These are phyloP conservation scores for Alisma plantagoaquatica DNA, from an alignment of 106 monocot genomes.

Conservation along the genomic window DNA sequence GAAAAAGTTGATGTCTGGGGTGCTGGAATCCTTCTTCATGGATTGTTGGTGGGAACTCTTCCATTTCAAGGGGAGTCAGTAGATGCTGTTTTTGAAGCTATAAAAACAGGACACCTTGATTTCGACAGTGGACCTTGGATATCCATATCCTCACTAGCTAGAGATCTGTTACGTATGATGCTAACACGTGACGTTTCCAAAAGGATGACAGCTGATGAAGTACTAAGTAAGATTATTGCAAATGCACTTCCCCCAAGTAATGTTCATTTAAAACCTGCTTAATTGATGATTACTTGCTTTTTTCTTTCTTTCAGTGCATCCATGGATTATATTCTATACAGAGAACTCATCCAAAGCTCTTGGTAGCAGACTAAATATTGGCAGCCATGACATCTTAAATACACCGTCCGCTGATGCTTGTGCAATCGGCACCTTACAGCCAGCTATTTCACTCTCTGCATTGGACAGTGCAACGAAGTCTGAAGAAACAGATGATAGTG, in stretches of 20 bases:
- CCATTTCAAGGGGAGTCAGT: constrained; percentile 67
- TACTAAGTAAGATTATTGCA: constrained; percentile 34
- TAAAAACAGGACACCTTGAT: constrained; percentile 66
- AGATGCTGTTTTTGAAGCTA: constrained; percentile 75
- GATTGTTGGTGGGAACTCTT: constrained; percentile 58
- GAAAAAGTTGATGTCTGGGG: constrained; percentile 93
- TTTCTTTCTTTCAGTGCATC: constrained; percentile 50
- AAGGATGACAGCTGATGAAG: constrained; percentile 69
- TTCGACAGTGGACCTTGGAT: constrained; percentile 47
- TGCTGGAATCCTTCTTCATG: constrained; percentile 88
- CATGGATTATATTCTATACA: constrained; percentile 79
- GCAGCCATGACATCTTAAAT: constrained; percentile 1
- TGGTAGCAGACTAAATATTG: constrained; percentile 10
- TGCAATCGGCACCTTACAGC: background rate
- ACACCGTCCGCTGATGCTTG: background rate
- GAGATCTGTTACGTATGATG: constrained; percentile 60
- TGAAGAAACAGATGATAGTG: constrained; percentile 36
- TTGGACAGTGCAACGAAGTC: constrained; percentile 28
- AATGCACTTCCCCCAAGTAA: background rate
- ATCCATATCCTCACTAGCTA: constrained; percentile 56
- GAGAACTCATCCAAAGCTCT: constrained; percentile 28
- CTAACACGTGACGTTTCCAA: constrained; percentile 58
- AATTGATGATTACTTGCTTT: constrained; percentile 1
- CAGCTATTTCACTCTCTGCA: background rate
- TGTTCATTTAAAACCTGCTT: background rate